Evolutionary conservation across 2,329 filamentous ascomycete species (phyloP), one percentile per base, ranked within the genome.

Genomic region (Hymenoscyphus occultus): DNA sequence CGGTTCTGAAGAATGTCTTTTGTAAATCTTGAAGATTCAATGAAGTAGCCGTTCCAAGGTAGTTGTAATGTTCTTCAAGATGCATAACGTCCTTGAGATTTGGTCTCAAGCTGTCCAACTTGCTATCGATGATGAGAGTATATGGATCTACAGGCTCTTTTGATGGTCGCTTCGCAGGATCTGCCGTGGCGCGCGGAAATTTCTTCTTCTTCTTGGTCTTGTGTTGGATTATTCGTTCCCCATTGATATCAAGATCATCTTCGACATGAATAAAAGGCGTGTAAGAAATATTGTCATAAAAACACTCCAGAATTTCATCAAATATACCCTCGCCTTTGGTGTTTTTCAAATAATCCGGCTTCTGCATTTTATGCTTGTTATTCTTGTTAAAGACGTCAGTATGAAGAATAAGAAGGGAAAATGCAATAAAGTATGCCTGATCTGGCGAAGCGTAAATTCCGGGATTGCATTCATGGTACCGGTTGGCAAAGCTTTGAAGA

Each of bases 321-420:
- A 91, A 91, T n/a, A 98, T 91, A 14, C 92, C 92, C 75, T 98
- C 93, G 2, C 91, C 93, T 28, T 88, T 88, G 0, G 93, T 96
- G 76, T 98, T 98, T 78, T 96, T 97, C 71, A 98, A 84, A 77
- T 99, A 99, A 74, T 98, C 95, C 0, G 85, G 80, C 75, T 96
- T 96, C 74, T 96, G 93, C 95, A 99, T 99, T 78, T 99, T 99
- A 77, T 95, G 86, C 80, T 98, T 98, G 80, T 98, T 98, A 81
- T 98, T 99, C 79, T 96, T 97, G 82, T 99, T 99, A 86, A 98
- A 98, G n/a, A 96, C 92, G 75, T 99, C 95, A 0, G 95, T 98
- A 73, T 99, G 95, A 40, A 99, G 82, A 71, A 99, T 97, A 66
- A 99, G 85, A 64, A 99, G 87, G 1, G 94, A 98, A 75, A 99